A percentile compares a stretch with the other conserved stretches of the same genome.
Evolutionary conservation across 805 yeast genomes (phyloP).

Genomic region (Metschnikowia drakensbergensis): DNA sequence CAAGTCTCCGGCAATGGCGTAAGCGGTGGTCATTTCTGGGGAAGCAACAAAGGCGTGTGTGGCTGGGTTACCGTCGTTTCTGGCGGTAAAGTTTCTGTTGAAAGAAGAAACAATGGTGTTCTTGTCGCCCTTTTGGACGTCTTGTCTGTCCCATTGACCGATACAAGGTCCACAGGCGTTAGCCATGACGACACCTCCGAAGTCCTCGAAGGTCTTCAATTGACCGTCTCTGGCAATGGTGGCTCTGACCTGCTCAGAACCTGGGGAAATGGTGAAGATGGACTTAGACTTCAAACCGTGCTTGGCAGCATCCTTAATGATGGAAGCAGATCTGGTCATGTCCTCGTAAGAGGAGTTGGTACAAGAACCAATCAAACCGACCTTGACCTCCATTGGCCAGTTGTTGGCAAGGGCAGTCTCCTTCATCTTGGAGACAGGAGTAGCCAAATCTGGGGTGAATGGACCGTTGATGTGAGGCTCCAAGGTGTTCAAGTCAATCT

Average conservation of each 20-base stretch:
- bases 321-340: conserved; percentile 94
- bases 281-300: conserved; percentile 92
- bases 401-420: conserved; percentile 77
- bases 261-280: conserved; percentile 92
- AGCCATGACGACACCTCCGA: conserved; percentile 92
- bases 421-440: conserved; percentile 86
- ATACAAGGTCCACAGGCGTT: conserved; percentile 99
- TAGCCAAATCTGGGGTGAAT: conserved; percentile 96
- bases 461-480: conserved; percentile 98
- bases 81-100: conserved; percentile 97
- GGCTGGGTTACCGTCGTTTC: conserved; percentile 97
- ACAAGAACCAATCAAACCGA: conserved; percentile 97
- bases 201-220: conserved; percentile 79
- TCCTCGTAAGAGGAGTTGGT: conserved; percentile 98
- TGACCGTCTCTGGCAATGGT: conserved; percentile 96
- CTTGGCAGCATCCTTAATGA: conserved; percentile 83
- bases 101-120: conserved; percentile 96
- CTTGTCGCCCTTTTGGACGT: conserved; percentile 88
- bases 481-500: conserved; percentile 80
- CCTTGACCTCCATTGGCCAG: conserved; percentile 93
- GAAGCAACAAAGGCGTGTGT: conserved; percentile 97
- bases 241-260: conserved; percentile 97
- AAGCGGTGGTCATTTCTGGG: conserved; percentile 94
- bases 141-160: conserved; percentile 98
- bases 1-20: conserved; percentile 94